Conservation (phyloP, 1,139 yeast genomes). For the Blastobotrys apis region DNA sequence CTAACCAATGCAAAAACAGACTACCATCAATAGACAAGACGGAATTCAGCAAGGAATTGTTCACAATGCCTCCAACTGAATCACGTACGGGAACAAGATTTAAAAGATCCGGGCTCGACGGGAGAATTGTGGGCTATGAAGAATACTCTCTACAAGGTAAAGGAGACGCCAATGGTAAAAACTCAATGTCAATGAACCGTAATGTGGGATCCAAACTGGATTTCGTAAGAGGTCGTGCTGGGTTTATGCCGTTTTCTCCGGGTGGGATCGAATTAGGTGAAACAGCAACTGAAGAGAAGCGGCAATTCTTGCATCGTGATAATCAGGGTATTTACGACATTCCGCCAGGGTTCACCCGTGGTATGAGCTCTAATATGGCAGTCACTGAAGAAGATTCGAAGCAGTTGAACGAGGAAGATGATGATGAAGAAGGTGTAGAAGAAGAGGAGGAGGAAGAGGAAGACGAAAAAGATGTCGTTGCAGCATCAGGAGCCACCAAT, state of each 20-base stretch:
- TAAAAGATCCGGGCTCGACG: slow-evolving; percentile 65
- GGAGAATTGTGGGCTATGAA: slow-evolving; percentile 56
- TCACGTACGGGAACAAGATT: slow-evolving; percentile 40
- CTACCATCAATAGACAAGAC: slow-evolving; percentile 35
- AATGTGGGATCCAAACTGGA: slow-evolving; percentile 60
- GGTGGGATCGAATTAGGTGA: slow-evolving; percentile 52
- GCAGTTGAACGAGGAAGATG: slow-evolving; percentile 27
- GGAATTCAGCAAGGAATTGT: slow-evolving; percentile 34
- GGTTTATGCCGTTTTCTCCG: slow-evolving; percentile 85
- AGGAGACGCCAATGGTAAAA: slow-evolving; percentile 56
- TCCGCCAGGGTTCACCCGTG: slow-evolving; percentile 80
- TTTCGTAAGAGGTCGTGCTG: slow-evolving; percentile 63
- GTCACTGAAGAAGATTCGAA: slow-evolving; percentile 29
- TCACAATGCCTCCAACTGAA: slow-evolving; percentile 36
- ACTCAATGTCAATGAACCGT: slow-evolving; percentile 69
- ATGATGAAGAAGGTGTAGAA: slow-evolving; percentile 31
- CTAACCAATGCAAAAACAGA: slow-evolving; percentile 24
- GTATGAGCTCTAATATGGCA: slow-evolving; percentile 42
- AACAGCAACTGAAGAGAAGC: slow-evolving; percentile 3
- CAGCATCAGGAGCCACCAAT: slow-evolving; percentile 1
- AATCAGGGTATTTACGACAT: slow-evolving; percentile 69
- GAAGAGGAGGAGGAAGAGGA: slow-evolving; percentile 22
- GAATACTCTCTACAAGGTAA: slow-evolving; percentile 50
- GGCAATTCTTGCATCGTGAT: slow-evolving; percentile 57
- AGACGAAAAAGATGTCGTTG: background rate